phyloP scores from a whole-genome alignment of 768 basidiomycete genomes.

The Boletus edulis region DNA sequence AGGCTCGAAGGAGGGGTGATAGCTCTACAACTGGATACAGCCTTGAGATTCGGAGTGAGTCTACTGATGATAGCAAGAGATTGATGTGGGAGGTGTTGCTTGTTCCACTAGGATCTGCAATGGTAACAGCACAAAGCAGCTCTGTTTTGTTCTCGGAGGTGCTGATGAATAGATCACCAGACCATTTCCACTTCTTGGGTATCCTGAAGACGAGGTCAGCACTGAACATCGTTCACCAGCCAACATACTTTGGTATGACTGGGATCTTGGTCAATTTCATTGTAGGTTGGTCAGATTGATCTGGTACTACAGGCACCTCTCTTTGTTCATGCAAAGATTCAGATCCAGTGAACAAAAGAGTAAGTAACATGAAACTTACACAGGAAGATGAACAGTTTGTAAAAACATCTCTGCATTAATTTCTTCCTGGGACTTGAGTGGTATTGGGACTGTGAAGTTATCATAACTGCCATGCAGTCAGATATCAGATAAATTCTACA shows the following conservation, averaged over 20 bases:
- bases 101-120: conserved; percentile 46
- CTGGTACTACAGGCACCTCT: conserved; percentile 7
- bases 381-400: conserved; percentile 23
- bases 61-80: conserved; percentile 39
- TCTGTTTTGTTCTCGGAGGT: conserved; percentile 37
- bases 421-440: conserved; percentile 20
- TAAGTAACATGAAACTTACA: conserved; percentile 14
- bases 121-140: conserved; percentile 45
- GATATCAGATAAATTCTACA: background rate
- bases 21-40: conserved; percentile 52
- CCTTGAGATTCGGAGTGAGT: conserved; percentile 43
- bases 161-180: conserved; percentile 50
- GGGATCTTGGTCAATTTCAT: conserved; percentile 12
- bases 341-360: background rate
- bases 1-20: conserved; percentile 45
- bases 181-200: conserved; percentile 64
- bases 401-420: conserved; percentile 26
- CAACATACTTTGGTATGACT: conserved; percentile 27
- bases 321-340: conserved; percentile 9
- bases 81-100: conserved; percentile 48
- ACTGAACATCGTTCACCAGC: background rate
- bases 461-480: conserved; percentile 4
- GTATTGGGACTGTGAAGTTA: conserved; percentile 4
- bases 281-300: conserved; percentile 3
- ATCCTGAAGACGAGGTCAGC: conserved; percentile 38